A percentile compares a stretch with the other conserved stretches of the same genome.
These are phyloP conservation scores for Hypoxylon perforatum DNA, from an alignment of 495 filamentous ascomycete species.

Conservation along the genomic window DNA sequence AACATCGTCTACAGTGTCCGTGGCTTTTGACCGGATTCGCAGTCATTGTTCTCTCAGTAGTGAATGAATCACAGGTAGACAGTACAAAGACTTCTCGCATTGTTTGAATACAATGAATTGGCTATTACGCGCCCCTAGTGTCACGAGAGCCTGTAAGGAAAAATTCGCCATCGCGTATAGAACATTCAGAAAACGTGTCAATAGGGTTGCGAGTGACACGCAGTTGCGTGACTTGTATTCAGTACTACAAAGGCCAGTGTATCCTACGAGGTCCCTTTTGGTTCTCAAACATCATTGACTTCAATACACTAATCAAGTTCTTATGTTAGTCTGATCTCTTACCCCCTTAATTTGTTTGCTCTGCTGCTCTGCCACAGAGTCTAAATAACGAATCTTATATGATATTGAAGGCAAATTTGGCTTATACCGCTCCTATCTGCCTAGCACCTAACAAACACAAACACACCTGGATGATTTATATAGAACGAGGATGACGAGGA, in stretches of 20 bases:
- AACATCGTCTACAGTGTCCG: slow-evolving; percentile 12
- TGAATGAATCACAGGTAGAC: neutral
- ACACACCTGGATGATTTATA: too few species aligned
- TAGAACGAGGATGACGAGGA: too few species aligned
- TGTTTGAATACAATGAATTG: slow-evolving; percentile 14
- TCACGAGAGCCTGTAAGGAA: slow-evolving; percentile 20
- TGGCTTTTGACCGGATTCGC: neutral
- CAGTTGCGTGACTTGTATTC: neutral
- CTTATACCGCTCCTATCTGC: too few species aligned
- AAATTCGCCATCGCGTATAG: neutral
- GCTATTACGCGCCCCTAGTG: slow-evolving; percentile 9
- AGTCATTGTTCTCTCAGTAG: slow-evolving; percentile 11
- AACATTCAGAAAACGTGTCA: neutral
- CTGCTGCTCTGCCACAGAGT: too few species aligned
- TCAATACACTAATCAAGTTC: too few species aligned
- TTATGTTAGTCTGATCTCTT: too few species aligned
- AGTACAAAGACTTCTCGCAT: slow-evolving; percentile 18
- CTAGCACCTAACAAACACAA: too few species aligned
- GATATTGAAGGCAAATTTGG: too few species aligned
- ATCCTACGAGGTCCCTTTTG: neutral
- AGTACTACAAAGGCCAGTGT: neutral
- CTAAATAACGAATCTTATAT: too few species aligned
- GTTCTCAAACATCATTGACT: too few species aligned
- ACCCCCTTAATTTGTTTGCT: too few species aligned
- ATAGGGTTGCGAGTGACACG: neutral